Base-by-base conservation (phyloP, 2,329 filamentous ascomycete species). In the Paracorniculantispora psalliotae region DNA sequence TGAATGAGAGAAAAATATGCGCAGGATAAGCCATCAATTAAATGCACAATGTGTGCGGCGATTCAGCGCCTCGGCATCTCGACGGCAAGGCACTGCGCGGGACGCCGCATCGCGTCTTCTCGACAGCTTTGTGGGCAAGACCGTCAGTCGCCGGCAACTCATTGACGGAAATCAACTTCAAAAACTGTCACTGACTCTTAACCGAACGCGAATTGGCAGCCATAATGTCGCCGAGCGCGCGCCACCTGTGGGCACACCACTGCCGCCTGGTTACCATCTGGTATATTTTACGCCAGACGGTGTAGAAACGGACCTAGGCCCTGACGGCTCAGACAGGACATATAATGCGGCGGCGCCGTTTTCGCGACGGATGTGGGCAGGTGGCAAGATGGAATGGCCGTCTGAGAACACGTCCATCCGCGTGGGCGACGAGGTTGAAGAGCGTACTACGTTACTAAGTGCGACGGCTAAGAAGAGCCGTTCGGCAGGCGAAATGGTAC, bases 281-380 rank as follows among this genome's bases (percentile, higher is more conserved):
- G 80, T 79, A 0, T 88, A 87, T 67, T 88, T 88, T 66, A 86
- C 84, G 0, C 83, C 85, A 0, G 72, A 73, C 0, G 80, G 80
- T 4, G 61, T 81, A 0, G 85, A 87, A 64, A 61, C 67, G 1
- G 76, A 81, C 7, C 75, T 88, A 0, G 84, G 84, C 0, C 61
- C 67, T 0, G 85, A 89, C 67, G 86, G 86, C 15, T 85, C 82
- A 0, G 85, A 88, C 69, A 71, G 67, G 1, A 80, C 79, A 0
- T 87, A 83, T 67, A 88, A 86, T 63, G 79, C 84, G 0, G 77
- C 81, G 0, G 61, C 71, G 3, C 84, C 84, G 0, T 88, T 87
- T 59, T 85, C 83, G 2, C 71, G 85, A 30, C 76, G 85, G 13
- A 88, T 88, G 85, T 88, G 86, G 86, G 85, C 85, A 0, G 85